phyloP scores from a whole-genome alignment of 768 basidiomycete genomes.

The Leccinum imitatum region DNA sequence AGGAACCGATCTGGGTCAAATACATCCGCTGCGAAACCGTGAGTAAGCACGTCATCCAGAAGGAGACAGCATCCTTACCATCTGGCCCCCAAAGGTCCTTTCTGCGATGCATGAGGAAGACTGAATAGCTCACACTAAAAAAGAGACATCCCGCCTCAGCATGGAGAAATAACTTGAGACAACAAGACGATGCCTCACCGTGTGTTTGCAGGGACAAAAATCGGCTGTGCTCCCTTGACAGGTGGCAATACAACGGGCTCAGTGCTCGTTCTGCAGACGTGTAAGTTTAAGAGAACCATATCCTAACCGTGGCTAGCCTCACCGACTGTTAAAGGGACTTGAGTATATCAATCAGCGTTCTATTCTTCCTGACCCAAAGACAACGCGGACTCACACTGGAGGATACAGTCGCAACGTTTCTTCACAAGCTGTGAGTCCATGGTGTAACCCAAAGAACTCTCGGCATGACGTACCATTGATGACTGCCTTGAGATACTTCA shows the following conservation, averaged over 20 bases:
- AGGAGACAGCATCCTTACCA: slow-evolving; percentile 34
- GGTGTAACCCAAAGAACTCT: neutral
- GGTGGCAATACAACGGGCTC: slow-evolving; percentile 25
- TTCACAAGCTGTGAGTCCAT: slow-evolving; percentile 10
- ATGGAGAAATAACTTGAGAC: neutral
- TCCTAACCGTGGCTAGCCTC: neutral
- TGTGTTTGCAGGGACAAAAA: slow-evolving; percentile 35
- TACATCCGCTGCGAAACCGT: slow-evolving; percentile 39
- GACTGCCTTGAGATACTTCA: slow-evolving; percentile 43
- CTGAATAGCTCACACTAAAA: slow-evolving; percentile 43
- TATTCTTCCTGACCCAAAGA: neutral
- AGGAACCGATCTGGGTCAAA: slow-evolving; percentile 72
- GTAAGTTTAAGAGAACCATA: neutral
- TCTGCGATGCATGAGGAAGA: slow-evolving; percentile 59
- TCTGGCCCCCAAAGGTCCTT: slow-evolving; percentile 68
- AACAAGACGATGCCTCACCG: slow-evolving; percentile 14
- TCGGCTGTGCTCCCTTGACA: slow-evolving; percentile 24
- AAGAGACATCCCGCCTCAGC: neutral
- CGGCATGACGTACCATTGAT: slow-evolving; percentile 30
- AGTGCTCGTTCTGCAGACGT: slow-evolving; percentile 20
- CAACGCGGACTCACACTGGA: slow-evolving; percentile 27
- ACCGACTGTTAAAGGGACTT: slow-evolving; percentile 31
- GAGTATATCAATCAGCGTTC: slow-evolving; percentile 1
- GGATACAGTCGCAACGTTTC: slow-evolving; percentile 33
- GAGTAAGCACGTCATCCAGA: neutral